Evolutionary conservation across 1,284 basidiomycete genomes (phyloP), one percentile per base, ranked within the genome.

Genomic region (Afroboletus lepidellus): DNA sequence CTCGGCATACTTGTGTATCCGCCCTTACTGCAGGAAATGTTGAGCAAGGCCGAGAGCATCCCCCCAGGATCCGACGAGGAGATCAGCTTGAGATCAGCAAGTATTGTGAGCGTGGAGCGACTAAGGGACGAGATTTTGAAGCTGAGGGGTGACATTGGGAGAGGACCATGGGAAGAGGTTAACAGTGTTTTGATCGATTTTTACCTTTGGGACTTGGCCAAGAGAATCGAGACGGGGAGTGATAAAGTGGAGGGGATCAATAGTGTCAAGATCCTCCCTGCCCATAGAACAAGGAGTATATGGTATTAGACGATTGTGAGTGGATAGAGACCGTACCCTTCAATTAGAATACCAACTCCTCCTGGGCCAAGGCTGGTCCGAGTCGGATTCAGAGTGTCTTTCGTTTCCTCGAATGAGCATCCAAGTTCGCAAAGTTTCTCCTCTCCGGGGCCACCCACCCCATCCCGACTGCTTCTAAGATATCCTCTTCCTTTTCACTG

Each of bases 101-200:
- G 89, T 59, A 84, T 93, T 54, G 72, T 92, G 4, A 84, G 85
- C 0, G 87, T 92, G 3, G 90, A 93, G 64, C 74, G 76, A 12
- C 75, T 93, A 24, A 73, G 82, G 20, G 72, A 75, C 33, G 79
- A 80, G 62, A 56, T 69, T 11, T 6, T 48, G 36, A 46, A 37
- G 27, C 33, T 66, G 23, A 52, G 59, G 11, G 58, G 58, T 12
- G 46, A 56, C 25, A 49, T 53, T 15, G 41, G 34, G 16, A 41
- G 38, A 65, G 41, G 24, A 6, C 13, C 24, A 25, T 30, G 41
- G 4, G 75, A 70, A n/a, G 67, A 72, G 18, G 72, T 87, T 43
- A 87, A 81, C 63, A 90, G 87, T 59, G 90, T 92, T 32, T 60
- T 92, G 60, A 87, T 93, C 49, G 90, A 93, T 63, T 92, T 93